These are phyloP conservation scores for Malassezia equina DNA, from an alignment of 1,284 basidiomycete species.

Conservation along the genomic window DNA sequence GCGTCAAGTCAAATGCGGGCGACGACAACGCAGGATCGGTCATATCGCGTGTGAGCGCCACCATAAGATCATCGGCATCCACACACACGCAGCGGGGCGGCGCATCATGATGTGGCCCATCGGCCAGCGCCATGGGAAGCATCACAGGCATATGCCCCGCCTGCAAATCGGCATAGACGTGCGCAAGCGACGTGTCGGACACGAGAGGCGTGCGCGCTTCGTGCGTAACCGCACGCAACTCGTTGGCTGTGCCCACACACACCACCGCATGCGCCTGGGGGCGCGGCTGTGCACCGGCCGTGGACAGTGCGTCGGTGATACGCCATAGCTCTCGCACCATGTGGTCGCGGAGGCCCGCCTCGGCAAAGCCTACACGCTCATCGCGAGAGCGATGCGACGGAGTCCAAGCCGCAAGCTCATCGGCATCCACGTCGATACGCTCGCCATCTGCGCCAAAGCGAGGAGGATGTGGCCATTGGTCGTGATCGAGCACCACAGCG, in stretches of 20 bases:
- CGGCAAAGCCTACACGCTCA: slow-evolving; percentile 16
- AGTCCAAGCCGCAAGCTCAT: slow-evolving; percentile 31
- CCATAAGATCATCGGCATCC: slow-evolving; percentile 79
- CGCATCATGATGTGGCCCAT: slow-evolving; percentile 34
- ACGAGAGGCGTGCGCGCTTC: slow-evolving; percentile 11
- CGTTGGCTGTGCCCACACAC: slow-evolving; percentile 22
- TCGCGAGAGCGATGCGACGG: not conserved
- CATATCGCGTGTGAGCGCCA: slow-evolving; percentile 79
- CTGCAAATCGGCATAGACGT: slow-evolving; percentile 64
- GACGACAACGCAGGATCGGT: slow-evolving; percentile 38
- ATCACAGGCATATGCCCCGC: slow-evolving; percentile 93
- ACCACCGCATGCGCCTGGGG: slow-evolving; percentile 55
- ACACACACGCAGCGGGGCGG: slow-evolving; percentile 66
- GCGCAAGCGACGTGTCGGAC: slow-evolving; percentile 17
- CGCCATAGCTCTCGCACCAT: slow-evolving; percentile 57
- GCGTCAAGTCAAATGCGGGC: slow-evolving; percentile 47
- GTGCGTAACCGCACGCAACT: not conserved
- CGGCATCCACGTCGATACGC: slow-evolving; percentile 13
- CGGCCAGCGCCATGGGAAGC: slow-evolving; percentile 84
- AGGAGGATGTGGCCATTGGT: slow-evolving; percentile 56
- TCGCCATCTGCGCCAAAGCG: slow-evolving; percentile 25
- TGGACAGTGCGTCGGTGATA: slow-evolving; percentile 71
- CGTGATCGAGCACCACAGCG: slow-evolving; percentile 87
- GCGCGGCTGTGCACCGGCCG: slow-evolving; percentile 71
- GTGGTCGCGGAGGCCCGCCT: slow-evolving; percentile 55